Evolutionary conservation across 352 stramenopile genomes (phyloP), one percentile per base, ranked within the genome.

Genomic region (Pythium dissimile): DNA sequence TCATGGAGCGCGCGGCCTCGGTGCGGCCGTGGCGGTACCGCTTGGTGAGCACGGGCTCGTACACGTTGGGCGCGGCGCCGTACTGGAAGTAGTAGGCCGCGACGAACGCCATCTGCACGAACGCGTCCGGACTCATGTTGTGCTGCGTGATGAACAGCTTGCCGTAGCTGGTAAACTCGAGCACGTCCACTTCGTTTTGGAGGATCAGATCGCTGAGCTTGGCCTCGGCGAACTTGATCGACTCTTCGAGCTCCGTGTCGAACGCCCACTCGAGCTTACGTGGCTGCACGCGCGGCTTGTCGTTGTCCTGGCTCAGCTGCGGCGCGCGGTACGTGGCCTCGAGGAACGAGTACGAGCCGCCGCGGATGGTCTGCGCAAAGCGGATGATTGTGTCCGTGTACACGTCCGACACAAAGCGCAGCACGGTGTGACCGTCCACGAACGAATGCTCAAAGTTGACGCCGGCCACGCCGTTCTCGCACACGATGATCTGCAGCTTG

Each of bases 361-460:
- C 77, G n/a, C 88, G 95, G 59, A 98, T 98, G 16, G 82, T 95
- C 72, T 97, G 87, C 30, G 91, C 94, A 75, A 97, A 98, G 32
- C 87, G 83, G 50, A 96, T 94, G 64, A 96, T 94, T 11, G 84
- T 95, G 71, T 97, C 89, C 6, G 88, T 95, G 75, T 92, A 95
- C 31, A 97, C 79, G 62, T 96, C 87, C 44, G 83, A 95, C 16
- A 90, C 82, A 51, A 94, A 92, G 39, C 84, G 84, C 46, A 96
- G 67, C 16, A 97, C 94, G n/a, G 95, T 98, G 79, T 99, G 96
- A 16, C 96, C 96, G 71, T 99, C 96, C 39, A 98, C 95, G 30
- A 96, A 96, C 51, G 91, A 96, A 74, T 99, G 96, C 80, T 99
- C 95, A 78, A 99, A 99, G 75, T 98, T 98, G 67, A 98, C 92